A percentile compares a stretch with the other conserved stretches of the same genome.
phyloP scores from a whole-genome alignment of 192 early-diverging fungal species.

The Dissophora globulifera region DNA sequence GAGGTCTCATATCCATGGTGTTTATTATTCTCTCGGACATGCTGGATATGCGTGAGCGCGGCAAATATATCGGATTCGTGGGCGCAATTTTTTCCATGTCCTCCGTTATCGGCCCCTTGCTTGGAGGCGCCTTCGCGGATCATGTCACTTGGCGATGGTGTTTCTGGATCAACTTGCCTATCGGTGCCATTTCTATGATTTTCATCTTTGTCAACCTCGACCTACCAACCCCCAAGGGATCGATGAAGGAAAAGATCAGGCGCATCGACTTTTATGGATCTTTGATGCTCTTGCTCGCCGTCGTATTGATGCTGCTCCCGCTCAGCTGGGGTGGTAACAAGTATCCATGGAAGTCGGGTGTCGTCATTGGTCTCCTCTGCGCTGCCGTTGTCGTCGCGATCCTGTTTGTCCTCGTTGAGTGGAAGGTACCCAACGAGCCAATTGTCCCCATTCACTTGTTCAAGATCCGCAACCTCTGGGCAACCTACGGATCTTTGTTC shows the following conservation, averaged over 20 bases:
- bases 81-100: constrained; percentile 76
- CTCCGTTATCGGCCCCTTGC: constrained; percentile 77
- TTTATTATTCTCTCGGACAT: constrained; percentile 88
- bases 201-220: constrained; percentile 58
- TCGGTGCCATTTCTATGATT: constrained; percentile 65
- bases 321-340: constrained; percentile 71
- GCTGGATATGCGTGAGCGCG: constrained; percentile 75
- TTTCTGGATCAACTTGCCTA: constrained; percentile 87
- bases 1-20: constrained; percentile 71
- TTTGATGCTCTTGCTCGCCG: constrained; percentile 55
- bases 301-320: constrained; percentile 64
- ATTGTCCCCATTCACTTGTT: constrained; percentile 62
- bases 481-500: constrained; percentile 59
- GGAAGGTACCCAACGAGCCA: constrained; percentile 65
- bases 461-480: constrained; percentile 66
- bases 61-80: constrained; percentile 81
- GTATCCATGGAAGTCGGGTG: constrained; percentile 67
- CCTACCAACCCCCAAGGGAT: constrained; percentile 52
- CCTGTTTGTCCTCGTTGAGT: constrained; percentile 65
- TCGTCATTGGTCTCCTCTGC: constrained; percentile 63
- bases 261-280: constrained; percentile 70
- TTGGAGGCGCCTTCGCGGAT: constrained; percentile 90
- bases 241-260: constrained; percentile 62
- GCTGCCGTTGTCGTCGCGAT: constrained; percentile 49
- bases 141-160: constrained; percentile 72